phyloP scores from a whole-genome alignment of 306 rosid genomes.

The Crotalaria pallida region DNA sequence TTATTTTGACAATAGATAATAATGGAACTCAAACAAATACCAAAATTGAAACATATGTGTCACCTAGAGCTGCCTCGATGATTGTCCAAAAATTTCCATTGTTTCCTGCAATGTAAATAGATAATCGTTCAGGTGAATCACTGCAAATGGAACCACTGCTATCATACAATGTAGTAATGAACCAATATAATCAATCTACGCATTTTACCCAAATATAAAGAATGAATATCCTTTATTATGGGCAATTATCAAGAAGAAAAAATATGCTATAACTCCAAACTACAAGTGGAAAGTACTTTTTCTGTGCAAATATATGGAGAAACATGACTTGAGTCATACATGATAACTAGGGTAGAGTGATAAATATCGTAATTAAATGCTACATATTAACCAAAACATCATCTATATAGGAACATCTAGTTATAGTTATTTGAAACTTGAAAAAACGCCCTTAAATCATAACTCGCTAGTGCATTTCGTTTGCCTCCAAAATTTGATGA shows the following conservation, averaged over 20 bases:
- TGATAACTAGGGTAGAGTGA: conserved; percentile 11
- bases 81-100: conserved; percentile 67
- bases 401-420: neutral
- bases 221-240: conserved; percentile 87
- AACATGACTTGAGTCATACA: conserved; percentile 16
- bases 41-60: conserved; percentile 97
- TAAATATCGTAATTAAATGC: conserved; percentile 2
- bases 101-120: conserved; percentile 45
- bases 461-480: neutral
- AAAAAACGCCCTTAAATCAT: neutral
- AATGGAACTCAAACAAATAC: conserved; percentile 37
- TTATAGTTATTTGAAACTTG: neutral
- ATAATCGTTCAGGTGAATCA: too few species aligned
- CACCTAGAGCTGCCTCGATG: conserved; percentile 84
- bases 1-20: neutral
- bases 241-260: conserved; percentile 76
- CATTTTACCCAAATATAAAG: conserved; percentile 73
- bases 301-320: conserved; percentile 64
- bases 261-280: conserved; percentile 79
- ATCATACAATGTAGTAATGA: conserved; percentile 11
- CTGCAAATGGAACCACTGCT: conserved; percentile 7
- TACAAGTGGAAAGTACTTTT: conserved; percentile 51
- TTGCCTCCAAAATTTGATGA: neutral
- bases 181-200: conserved; percentile 23
- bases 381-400: neutral